Evolutionary conservation across 2,329 filamentous ascomycete genomes (phyloP).

Genomic region (Thermoascus crustaceus): DNA sequence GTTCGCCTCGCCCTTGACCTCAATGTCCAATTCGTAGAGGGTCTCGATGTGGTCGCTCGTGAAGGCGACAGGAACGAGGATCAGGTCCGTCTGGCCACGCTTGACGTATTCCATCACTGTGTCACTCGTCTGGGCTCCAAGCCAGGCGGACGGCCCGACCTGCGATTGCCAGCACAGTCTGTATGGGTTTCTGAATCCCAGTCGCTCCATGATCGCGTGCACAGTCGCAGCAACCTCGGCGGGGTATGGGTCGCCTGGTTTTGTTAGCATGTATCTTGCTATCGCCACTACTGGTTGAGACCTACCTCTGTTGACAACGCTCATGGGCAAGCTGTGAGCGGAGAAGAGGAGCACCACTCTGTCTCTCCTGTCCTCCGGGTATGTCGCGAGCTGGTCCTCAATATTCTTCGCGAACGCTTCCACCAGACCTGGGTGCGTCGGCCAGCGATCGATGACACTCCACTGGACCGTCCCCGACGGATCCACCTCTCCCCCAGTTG

Average conservation of each 20-base stretch:
- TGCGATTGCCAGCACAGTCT: slow-evolving; percentile 97
- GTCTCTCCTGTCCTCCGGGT: slow-evolving; percentile 70
- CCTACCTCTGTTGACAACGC: slow-evolving; percentile 82
- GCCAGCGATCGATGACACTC: slow-evolving; percentile 98
- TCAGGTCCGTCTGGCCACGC: slow-evolving; percentile 82
- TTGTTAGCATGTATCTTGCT: too few relatives aligned
- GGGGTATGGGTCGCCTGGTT: slow-evolving; percentile 84
- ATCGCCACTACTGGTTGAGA: too few relatives aligned
- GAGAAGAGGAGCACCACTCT: slow-evolving; percentile 86
- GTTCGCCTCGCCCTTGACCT: slow-evolving; percentile 80
- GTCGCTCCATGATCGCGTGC: slow-evolving; percentile 87
- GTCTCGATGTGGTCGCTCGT: slow-evolving; percentile 99
- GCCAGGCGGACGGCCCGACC: slow-evolving; percentile 89
- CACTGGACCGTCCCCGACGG: slow-evolving; percentile 70
- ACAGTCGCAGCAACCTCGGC: slow-evolving; percentile 94
- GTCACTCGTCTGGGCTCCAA: slow-evolving; percentile 84
- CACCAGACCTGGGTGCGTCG: slow-evolving; percentile 78
- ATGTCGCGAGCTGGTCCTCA: slow-evolving; percentile 72
- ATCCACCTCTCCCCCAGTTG: slow-evolving; percentile 42
- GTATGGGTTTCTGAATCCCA: slow-evolving; percentile 84
- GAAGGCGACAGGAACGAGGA: slow-evolving; percentile 92
- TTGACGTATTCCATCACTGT: slow-evolving; percentile 84
- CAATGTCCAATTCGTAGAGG: slow-evolving; percentile 83
- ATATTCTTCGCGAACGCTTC: slow-evolving; percentile 92
- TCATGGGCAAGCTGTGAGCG: slow-evolving; percentile 94